Evolutionary conservation across 345 rosid species (phyloP), one percentile per base, ranked within the genome.

Genomic region (Hevea brasiliensis): DNA sequence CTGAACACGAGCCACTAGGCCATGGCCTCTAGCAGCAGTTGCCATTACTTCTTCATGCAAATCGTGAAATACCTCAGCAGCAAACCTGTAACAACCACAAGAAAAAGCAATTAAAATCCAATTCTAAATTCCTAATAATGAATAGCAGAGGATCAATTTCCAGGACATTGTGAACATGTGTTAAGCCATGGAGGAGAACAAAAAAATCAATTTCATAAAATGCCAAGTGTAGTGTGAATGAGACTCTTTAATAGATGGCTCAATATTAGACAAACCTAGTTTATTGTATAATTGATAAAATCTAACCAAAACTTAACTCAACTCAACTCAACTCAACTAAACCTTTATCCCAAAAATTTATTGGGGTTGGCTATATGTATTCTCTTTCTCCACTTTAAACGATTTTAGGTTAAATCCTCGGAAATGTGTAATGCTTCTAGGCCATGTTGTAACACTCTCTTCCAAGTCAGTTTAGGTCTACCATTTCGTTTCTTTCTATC

Each of bases 1-100:
- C 67, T 90, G 97, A 18, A 93, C 96, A 73, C 98, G 98, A 72
- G 79, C 93, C 90, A 83, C 84, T 6, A 96, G 83, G 76, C 89
- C 90, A 77, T 96, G 99, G 80, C 99, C 96, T 88, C 99, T 93
- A 15, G 97, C 89, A 63, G 98, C 90, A 57, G 97, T 96, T 24
- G 86, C 86, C 93, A 93, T 79, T 61, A 93, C 93, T 80, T 93
- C 98, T 79, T 96, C 99, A 76, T 96, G 98, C 90, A 96, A 84
- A 76, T 89, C 92, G 70, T 91, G 98, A 65, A 96, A 96, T 84
- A 96, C 88, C 89, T 87, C 99, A 70, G 98, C 97, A 76, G 99
- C 98, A 84, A 96, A 93, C 86, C 98, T 95, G 74, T 65, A 60
- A 61, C 59, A 72, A 37, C 67, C 72, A 61, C 48, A 75, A 61